phyloP scores from a whole-genome alignment of 1,284 basidiomycete genomes.

The Naganishia sp. region DNA sequence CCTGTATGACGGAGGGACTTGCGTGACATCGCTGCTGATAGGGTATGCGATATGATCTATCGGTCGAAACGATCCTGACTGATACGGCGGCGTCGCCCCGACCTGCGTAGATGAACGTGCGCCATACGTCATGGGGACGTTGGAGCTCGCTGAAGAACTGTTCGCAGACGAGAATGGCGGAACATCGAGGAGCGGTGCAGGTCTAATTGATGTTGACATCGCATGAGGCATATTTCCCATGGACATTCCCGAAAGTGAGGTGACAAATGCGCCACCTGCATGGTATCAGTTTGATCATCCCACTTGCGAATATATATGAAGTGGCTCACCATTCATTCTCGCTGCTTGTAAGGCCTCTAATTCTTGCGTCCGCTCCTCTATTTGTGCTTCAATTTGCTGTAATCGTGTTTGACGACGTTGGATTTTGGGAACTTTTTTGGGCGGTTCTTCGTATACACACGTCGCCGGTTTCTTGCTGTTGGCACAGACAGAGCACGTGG shows the following conservation, averaged over 20 bases:
- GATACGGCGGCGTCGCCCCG: too few relatives aligned
- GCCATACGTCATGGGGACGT: too few relatives aligned
- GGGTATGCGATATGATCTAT: too few relatives aligned
- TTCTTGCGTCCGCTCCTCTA: slow-evolving; percentile 11
- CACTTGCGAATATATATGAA: neutral
- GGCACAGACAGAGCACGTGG: slow-evolving; percentile 23
- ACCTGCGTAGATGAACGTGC: too few relatives aligned
- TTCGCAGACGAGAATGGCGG: too few relatives aligned
- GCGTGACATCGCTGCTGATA: neutral
- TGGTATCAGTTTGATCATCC: neutral
- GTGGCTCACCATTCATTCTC: neutral
- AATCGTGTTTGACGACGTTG: slow-evolving; percentile 25
- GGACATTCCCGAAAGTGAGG: too few relatives aligned
- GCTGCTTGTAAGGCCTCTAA: slow-evolving; percentile 1
- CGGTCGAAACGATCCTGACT: too few relatives aligned
- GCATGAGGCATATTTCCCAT: too few relatives aligned
- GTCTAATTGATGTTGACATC: too few relatives aligned
- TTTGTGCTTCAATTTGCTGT: slow-evolving; percentile 29
- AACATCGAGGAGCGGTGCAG: too few relatives aligned
- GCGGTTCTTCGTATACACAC: slow-evolving; percentile 26
- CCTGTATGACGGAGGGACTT: neutral
- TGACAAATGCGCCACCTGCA: neutral
- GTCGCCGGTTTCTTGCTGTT: slow-evolving; percentile 26
- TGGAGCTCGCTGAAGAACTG: too few relatives aligned
- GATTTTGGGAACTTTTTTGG: slow-evolving; percentile 21